These are phyloP conservation scores for Chlamydomonas eustigma DNA, from an alignment of 139 green algal genomes.

Conservation along the genomic window DNA sequence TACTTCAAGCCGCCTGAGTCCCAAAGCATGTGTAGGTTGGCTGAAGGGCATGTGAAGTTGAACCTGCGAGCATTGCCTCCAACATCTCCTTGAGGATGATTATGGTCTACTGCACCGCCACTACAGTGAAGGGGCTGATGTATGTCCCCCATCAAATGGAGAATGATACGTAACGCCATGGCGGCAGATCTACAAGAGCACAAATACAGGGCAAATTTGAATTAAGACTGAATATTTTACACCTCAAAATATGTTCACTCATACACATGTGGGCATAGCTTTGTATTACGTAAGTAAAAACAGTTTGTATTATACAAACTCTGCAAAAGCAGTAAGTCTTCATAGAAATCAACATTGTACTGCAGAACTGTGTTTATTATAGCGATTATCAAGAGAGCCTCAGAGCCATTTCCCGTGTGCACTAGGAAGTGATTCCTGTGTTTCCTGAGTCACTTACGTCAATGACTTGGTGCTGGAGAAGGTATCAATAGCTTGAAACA, in stretches of 20 bases:
- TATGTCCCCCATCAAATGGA: background rate
- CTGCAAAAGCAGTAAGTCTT: too few species aligned
- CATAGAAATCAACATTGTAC: too few species aligned
- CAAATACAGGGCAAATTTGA: too few species aligned
- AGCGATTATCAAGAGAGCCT: too few species aligned
- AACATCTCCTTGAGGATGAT: background rate
- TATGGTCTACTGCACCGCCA: background rate
- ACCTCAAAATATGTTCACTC: too few species aligned
- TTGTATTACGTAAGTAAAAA: too few species aligned
- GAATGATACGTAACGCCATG: background rate
- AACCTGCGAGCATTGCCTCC: background rate
- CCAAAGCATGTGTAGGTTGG: background rate
- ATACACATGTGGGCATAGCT: too few species aligned
- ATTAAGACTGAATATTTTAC: too few species aligned
- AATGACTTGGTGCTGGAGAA: background rate
- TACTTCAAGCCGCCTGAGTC: background rate
- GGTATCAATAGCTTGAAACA: background rate
- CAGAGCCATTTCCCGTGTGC: too few species aligned
- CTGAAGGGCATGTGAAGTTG: background rate
- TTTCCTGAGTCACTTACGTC: background rate
- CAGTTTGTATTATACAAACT: too few species aligned
- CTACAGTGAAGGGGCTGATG: background rate
- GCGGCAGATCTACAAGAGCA: background rate
- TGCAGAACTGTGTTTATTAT: too few species aligned
- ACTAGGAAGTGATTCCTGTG: too few species aligned